Conservation (phyloP, 306 rosid genomes). For the Malus sieversii region DNA sequence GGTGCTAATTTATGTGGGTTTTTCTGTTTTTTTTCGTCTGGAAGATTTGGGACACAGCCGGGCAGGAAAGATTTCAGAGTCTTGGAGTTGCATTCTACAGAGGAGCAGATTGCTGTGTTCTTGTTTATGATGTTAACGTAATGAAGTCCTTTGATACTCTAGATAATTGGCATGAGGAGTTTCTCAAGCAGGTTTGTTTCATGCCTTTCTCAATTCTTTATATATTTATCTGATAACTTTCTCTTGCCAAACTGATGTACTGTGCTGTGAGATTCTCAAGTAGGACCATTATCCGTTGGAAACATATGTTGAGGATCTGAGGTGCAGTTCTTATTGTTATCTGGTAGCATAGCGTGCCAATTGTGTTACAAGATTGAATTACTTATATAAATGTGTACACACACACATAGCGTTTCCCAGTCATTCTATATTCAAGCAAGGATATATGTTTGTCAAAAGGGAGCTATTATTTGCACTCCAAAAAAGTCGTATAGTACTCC, state of each 20-base stretch:
- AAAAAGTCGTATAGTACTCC: neutral
- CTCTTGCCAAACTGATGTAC: neutral
- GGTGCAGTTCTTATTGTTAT: neutral
- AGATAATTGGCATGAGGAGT: slow-evolving; percentile 94
- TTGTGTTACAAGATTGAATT: neutral
- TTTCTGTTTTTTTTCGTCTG: neutral
- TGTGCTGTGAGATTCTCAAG: neutral
- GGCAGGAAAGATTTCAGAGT: slow-evolving; percentile 95
- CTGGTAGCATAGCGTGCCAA: neutral
- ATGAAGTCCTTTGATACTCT: slow-evolving; percentile 90
- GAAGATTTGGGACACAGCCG: slow-evolving; percentile 98
- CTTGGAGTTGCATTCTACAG: slow-evolving; percentile 91
- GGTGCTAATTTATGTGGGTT: neutral
- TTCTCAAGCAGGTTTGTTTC: slow-evolving; percentile 71
- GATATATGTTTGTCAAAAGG: neutral
- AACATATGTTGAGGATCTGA: neutral
- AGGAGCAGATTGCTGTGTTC: slow-evolving; percentile 93
- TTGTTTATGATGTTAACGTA: slow-evolving; percentile 83
- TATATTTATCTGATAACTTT: neutral
- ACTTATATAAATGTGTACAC: neutral
- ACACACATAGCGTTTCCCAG: neutral
- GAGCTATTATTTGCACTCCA: neutral
- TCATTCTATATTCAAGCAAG: neutral
- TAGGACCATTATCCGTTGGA: neutral
- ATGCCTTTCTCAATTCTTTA: slow-evolving; percentile 4